Evolutionary conservation across 495 filamentous ascomycete genomes (phyloP).

Genomic region (Oidiodendron maius): DNA sequence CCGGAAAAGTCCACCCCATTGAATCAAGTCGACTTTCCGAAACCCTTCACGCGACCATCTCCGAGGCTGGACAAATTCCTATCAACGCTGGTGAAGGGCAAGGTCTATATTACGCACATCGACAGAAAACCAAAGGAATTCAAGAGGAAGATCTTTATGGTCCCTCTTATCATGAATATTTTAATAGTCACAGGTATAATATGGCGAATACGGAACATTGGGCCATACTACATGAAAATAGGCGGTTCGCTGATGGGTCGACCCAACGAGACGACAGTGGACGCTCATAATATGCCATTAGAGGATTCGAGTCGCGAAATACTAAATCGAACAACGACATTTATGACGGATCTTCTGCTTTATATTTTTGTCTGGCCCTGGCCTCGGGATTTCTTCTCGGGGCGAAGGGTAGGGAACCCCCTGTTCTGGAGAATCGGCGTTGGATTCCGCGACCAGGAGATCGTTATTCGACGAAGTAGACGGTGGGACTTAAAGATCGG

Average conservation of each 20-base stretch:
- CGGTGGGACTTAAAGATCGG: conserved; percentile 41
- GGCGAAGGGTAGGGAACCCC: conserved; percentile 41
- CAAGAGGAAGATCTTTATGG: conserved; percentile 71
- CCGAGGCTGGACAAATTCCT: conserved; percentile 54
- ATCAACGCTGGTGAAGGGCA: conserved; percentile 48
- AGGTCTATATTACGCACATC: conserved; percentile 76
- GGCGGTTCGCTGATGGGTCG: conserved; percentile 54
- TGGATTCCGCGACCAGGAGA: conserved; percentile 64
- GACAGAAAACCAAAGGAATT: conserved; percentile 55
- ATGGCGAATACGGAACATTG: conserved; percentile 53
- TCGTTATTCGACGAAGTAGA: conserved; percentile 67
- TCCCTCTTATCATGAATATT: conserved; percentile 66
- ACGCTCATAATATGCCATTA: conserved; percentile 44
- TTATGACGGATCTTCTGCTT: conserved; percentile 67
- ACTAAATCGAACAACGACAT: conserved; percentile 46
- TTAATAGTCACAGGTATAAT: conserved; percentile 50
- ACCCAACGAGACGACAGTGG: conserved; percentile 50
- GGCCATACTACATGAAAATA: conserved; percentile 62
- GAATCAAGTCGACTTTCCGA: conserved; percentile 25
- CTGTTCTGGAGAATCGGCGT: conserved; percentile 62
- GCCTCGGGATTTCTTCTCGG: conserved; percentile 67
- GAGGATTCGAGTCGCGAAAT: conserved; percentile 42
- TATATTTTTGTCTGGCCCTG: conserved; percentile 64
- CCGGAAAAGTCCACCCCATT: not conserved
- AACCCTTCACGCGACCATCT: conserved; percentile 60